Evolutionary conservation across 192 early-diverging fungal species (phyloP).

Genomic region (Chytriomyces sp.): DNA sequence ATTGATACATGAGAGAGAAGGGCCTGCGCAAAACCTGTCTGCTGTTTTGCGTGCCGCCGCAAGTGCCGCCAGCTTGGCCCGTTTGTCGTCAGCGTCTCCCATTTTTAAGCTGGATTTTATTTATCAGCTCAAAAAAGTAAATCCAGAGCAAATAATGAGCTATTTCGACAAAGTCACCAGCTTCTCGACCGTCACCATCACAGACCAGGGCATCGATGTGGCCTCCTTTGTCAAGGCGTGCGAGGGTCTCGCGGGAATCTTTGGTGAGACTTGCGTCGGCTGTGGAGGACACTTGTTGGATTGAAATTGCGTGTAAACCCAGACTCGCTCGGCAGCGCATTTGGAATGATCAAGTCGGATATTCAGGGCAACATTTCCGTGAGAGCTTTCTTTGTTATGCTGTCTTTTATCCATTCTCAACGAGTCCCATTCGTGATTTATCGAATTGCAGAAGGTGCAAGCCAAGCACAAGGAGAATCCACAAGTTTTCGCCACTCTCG

Average conservation of each 20-base stretch:
- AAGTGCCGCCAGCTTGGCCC: conserved; percentile 43
- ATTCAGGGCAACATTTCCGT: conserved; percentile 91
- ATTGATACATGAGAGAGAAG: background rate
- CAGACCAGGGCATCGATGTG: conserved; percentile 27
- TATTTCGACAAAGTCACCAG: conserved; percentile 20
- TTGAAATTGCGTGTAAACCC: background rate
- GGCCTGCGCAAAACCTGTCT: background rate
- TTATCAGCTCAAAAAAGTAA: no score
- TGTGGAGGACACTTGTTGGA: background rate
- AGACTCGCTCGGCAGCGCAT: conserved; percentile 66
- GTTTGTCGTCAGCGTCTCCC: conserved; percentile 21
- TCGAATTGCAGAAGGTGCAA: conserved; percentile 73
- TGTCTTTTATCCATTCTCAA: background rate
- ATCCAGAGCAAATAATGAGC: no score
- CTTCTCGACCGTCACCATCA: conserved; percentile 15
- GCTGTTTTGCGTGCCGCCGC: conserved; percentile 41
- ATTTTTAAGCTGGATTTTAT: background rate
- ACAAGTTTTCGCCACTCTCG: conserved; percentile 73
- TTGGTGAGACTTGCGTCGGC: conserved; percentile 10
- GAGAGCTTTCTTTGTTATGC: conserved; percentile 26
- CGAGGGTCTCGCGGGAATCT: conserved; percentile 23
- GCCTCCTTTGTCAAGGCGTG: conserved; percentile 25
- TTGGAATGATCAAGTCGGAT: conserved; percentile 87
- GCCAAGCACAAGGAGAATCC: conserved; percentile 73
- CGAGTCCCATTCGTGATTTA: background rate